Conservation (phyloP, 805 yeast species). For the Metschnikowia vanudenii region DNA sequence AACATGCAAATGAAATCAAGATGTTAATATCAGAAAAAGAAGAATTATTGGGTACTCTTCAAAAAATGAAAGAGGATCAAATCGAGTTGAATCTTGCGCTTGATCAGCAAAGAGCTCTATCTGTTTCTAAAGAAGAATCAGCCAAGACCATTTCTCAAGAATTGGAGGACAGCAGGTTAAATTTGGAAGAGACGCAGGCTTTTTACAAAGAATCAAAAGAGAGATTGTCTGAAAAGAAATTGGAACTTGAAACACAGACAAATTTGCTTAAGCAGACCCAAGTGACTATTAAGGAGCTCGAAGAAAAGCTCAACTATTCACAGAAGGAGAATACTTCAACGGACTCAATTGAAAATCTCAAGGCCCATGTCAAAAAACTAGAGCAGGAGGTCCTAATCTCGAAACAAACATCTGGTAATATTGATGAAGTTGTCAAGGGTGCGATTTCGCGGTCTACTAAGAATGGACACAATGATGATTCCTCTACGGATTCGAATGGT, state of each 20-base stretch:
- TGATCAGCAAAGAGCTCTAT: neutral
- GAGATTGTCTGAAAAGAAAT: neutral
- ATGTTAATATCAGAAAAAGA: neutral
- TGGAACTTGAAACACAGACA: neutral
- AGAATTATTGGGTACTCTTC: neutral
- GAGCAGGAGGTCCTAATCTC: slow-evolving; percentile 4
- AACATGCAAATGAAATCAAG: neutral
- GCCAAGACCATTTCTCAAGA: neutral
- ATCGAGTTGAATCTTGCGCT: neutral
- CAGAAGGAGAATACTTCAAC: neutral
- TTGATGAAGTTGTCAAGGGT: neutral
- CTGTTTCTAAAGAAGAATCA: too few species aligned
- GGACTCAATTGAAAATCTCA: neutral
- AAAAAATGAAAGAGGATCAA: neutral
- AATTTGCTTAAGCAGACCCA: slow-evolving; percentile 1
- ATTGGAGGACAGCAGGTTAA: neutral
- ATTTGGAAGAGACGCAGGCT: slow-evolving; percentile 2
- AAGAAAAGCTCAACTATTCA: neutral
- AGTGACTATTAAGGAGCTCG: neutral
- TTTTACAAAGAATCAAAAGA: slow-evolving; percentile 3
- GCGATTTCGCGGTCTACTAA: neutral
- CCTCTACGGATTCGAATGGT: neutral
- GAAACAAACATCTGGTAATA: neutral
- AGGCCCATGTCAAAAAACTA: neutral
- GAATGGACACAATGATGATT: neutral